Percentiles rank a stretch among this genome's conserved stretches.
These are phyloP conservation scores for Alternaria atra DNA, from an alignment of 2,329 filamentous ascomycete species.

Conservation along the genomic window DNA sequence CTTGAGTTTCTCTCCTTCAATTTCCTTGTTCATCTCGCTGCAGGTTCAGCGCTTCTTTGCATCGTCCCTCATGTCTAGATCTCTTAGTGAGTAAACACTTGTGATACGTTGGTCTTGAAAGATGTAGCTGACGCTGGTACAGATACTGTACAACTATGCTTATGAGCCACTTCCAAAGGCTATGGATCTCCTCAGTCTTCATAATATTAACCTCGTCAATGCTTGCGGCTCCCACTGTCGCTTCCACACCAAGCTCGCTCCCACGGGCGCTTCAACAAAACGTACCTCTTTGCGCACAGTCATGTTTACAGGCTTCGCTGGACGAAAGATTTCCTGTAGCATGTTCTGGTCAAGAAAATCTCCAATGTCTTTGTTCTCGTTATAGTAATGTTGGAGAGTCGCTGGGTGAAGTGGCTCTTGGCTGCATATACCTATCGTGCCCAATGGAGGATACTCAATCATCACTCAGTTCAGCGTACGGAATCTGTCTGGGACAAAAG, in stretches of 20 bases:
- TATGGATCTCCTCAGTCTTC: conserved; percentile 49
- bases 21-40: conserved; percentile 45
- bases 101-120: conserved; percentile 17
- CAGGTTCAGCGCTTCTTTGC: conserved; percentile 48
- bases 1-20: conserved; percentile 47
- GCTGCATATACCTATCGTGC: conserved; percentile 49
- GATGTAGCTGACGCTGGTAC: conserved; percentile 42
- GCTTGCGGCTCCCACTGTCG: conserved; percentile 33
- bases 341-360: conserved; percentile 42
- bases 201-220: conserved; percentile 46
- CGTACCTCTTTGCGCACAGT: conserved; percentile 49
- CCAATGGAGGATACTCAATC: conserved; percentile 27
- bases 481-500: conserved; percentile 48
- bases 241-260: conserved; percentile 33
- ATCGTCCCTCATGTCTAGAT: conserved; percentile 45
- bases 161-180: conserved; percentile 48
- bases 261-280: conserved; percentile 39
- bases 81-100: conserved; percentile 41
- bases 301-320: conserved; percentile 47
- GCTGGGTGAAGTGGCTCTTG: conserved; percentile 50
- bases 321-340: conserved; percentile 45
- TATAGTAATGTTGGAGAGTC: conserved; percentile 50
- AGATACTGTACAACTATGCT: conserved; percentile 52
- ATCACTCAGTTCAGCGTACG: conserved; percentile 40
- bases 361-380: conserved; percentile 51